Evolutionary conservation across 1,284 basidiomycete species (phyloP), one percentile per base, ranked within the genome.

Genomic region (Melanopsichium pennsylvanicum): DNA sequence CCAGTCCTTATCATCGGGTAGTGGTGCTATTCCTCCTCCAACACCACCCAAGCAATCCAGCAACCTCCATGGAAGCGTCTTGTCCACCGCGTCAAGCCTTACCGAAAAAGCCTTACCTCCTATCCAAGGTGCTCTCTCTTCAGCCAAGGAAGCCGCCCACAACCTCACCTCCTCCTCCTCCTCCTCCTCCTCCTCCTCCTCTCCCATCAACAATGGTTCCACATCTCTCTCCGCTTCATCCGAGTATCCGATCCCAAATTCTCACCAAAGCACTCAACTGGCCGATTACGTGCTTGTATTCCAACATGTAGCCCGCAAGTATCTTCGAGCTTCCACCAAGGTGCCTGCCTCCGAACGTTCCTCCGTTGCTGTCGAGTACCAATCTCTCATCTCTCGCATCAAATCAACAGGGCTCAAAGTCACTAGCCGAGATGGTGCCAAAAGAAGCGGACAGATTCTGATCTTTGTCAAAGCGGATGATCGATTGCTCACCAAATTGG

Each of bases 241-340:
- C 29, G 40, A 45, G 13, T 59, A 59, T 34, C 60, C 66, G 1
- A n/a, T 63, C 2, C 66, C 66, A 1, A 59, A 69, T 12, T 60
- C 59, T 12, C 41, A 54, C 13, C 38, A 50, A 6, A 51, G 57
- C 38, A 47, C 66, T 15, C 67, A 70, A 44, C 40, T 70, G 22
- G 75, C 74, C 29, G 75, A 78, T 47, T 68, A 71, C 37, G 72
- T 76, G 1, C 57, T 78, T 37, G 66, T 74, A 33, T 78, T 78
- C 48, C 64, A 78, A 40, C 61, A 67, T 37, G 47, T 71, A 21
- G 45, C 73, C 15, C 52, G 46, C 16, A 69, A 72, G 41, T 38
- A 64, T 21, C 45, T 69, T 8, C 51, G 64, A 15, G 34, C 61
- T 16, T 38, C 42, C 1, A 48, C 67, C 15, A 70, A 76, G 46